Evolutionary conservation across 768 basidiomycete genomes (phyloP), one percentile per base, ranked within the genome.

Genomic region (Xerocomellus intermedius): DNA sequence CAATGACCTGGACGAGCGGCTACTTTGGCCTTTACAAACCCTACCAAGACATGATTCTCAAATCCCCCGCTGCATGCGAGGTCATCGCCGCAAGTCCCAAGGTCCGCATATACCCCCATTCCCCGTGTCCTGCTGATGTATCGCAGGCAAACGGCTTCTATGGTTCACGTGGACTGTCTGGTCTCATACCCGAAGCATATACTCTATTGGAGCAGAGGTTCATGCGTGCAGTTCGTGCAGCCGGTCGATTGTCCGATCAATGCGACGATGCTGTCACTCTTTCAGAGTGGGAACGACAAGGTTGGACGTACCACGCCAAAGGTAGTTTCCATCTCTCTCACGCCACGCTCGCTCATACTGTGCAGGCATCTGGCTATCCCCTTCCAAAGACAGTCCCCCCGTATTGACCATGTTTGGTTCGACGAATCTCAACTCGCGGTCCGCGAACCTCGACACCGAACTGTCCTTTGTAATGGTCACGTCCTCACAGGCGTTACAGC

Each of bases 281-380:
- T 57, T 80, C 75, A 55, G 96, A 99, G 70, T 99, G 97, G 97
- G 81, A 85, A 65, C 82, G 81, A 59, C 74, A 79, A 22, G 92
- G 88, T 4, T 99, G 97, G 97, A 98, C 97, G 1, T 99, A 99
- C 73, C 97, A 99, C 66, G 91, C 97, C 24, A 99, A 99, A 80
- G 97, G 95, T 96, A 57, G 9, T 21, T 24, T 24, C 9, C 8
- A 1, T 48, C 39, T 12, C 19, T 12, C 19, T 24, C 42, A 19
- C 54, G 12, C 30, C n/a, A 7, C 12, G 26, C 28, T 10, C 38
- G 13, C 54, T 49, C 44, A 68, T 28, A 1, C 32, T 24, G 1
- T 24, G 50, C 55, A 94, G 93, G 94, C 33, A 83, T 94, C 35
- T 97, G 94, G 94, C 68, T 94, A 12, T 89, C 91, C 3, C 84